Percentiles rank a stretch among this genome's conserved stretches.
Conservation (phyloP, 108 stramenopile species). For the Chaetoceros muelleri region DNA sequence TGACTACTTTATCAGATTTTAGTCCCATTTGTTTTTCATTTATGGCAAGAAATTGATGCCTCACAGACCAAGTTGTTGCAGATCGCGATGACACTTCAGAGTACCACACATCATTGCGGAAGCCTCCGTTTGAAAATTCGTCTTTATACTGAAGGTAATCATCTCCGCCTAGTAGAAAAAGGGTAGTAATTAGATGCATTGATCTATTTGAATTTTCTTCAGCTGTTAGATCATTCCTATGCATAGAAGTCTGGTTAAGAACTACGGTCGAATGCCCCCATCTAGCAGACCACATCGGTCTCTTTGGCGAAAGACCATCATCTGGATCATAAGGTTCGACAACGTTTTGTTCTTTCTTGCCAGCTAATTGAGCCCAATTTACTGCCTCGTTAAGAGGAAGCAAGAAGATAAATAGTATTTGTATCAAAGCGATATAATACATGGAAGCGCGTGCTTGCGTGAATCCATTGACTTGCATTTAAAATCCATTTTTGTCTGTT, state of each 20-base stretch:
- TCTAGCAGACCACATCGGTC: conserved; percentile 37
- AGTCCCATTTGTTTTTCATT: conserved; percentile 23
- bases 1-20: conserved; percentile 25
- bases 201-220: conserved; percentile 24
- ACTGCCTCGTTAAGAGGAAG: conserved; percentile 4
- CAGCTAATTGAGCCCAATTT: conserved; percentile 44
- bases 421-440: too few species aligned
- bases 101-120: conserved; percentile 42
- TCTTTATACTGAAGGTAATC: conserved; percentile 21
- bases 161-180: conserved; percentile 40
- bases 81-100: conserved; percentile 10
- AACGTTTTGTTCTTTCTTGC: conserved; percentile 25
- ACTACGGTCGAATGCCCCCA: conserved; percentile 38
- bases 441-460: too few species aligned
- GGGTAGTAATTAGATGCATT: conserved; percentile 8
- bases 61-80: too few species aligned
- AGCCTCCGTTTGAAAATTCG: conserved; percentile 16
- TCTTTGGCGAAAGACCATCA: conserved; percentile 15
- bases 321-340: conserved; percentile 39
- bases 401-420: background rate
- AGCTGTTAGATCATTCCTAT: conserved; percentile 22
- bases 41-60: too few species aligned
- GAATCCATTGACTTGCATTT: too few species aligned
- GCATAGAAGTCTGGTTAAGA: conserved; percentile 15
- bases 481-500: too few species aligned